Percentiles rank a stretch among this genome's conserved stretches.
phyloP scores from a whole-genome alignment of 345 rosid species.

The Passiflora organensis region DNA sequence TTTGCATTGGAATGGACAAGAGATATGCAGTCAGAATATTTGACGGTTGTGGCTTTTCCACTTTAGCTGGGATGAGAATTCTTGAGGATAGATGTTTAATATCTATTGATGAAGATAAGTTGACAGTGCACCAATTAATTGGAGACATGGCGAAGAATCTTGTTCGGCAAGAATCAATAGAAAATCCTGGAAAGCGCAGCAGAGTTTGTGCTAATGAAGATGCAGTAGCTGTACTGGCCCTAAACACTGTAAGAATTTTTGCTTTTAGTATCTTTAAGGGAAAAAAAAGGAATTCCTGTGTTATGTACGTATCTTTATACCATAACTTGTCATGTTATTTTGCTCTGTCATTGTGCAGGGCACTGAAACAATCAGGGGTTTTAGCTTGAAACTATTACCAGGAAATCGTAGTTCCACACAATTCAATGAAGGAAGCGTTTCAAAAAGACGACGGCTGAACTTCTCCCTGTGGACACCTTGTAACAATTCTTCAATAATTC shows the following conservation, averaged over 20 bases:
- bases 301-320: not conserved
- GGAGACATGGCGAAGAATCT: not conserved
- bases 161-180: not conserved
- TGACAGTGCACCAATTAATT: not conserved
- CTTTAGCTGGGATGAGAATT: not conserved
- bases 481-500: not conserved
- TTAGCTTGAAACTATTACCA: not conserved
- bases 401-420: not conserved
- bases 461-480: not conserved
- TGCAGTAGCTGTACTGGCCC: not conserved
- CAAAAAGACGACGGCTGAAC: not conserved
- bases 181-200: not conserved
- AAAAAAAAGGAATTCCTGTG: no score
- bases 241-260: not conserved
- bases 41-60: no score
- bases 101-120: not conserved
- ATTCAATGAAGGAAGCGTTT: not conserved
- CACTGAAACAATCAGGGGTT: not conserved
- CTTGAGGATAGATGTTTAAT: not conserved
- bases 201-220: not conserved
- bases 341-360: not conserved
- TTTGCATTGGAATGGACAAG: no score
- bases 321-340: not conserved
- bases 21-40: no score
- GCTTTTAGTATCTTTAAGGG: not conserved